Base-by-base conservation (phyloP, 1,284 basidiomycete species). In the Boletellus deceptivus region DNA sequence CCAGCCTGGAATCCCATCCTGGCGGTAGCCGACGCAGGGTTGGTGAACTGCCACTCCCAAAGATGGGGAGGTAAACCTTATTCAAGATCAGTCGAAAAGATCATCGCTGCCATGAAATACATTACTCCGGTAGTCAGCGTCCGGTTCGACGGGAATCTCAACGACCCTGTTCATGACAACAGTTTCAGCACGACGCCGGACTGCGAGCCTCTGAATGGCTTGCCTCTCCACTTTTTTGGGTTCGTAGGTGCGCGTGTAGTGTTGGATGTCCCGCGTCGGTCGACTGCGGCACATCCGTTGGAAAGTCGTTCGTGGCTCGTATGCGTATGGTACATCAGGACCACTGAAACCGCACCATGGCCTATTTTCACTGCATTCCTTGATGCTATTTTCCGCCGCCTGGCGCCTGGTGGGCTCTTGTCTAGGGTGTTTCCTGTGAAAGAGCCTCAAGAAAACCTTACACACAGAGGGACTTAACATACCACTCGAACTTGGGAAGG, bases 401-500 rank as follows among this genome's bases (percentile, higher is more conserved):
- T 44, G 55, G 44, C 42, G 47, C 41, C 42, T 43, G 13, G 2
- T 53, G 0, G 52, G 50, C 8, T 3, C 18, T 20, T 49, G 25
- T 16, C 39, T 35, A 1, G 63, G 65, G 14, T 68, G 43, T 52
- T 57, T 61, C 63, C 63, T 65, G 47, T 4, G 4, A 41, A n/a
- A 16, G 27, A 47, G 73, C 48, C 33, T 55, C 24, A 52, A 43
- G 48, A 35, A 51, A 38, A 8, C 7, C 8, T 6, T 11, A 41
- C 9, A 49, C 29, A 18, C 6, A 24, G 5, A 16, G 37, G 17
- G 20, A 48, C n/a, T 14, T 8, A 18, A 48, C 73, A 22, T 61
- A 86, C 87, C 86, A 89, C 52, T 90, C 82, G 62, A 83, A 90
- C 6, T 64, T 72, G 2, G 78, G 80, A 13, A 90, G 70, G 61